Percentiles rank a stretch among this genome's conserved stretches.
These are phyloP conservation scores for Trichoderma sp. DNA, from an alignment of 2,329 filamentous ascomycete species.

Conservation along the genomic window DNA sequence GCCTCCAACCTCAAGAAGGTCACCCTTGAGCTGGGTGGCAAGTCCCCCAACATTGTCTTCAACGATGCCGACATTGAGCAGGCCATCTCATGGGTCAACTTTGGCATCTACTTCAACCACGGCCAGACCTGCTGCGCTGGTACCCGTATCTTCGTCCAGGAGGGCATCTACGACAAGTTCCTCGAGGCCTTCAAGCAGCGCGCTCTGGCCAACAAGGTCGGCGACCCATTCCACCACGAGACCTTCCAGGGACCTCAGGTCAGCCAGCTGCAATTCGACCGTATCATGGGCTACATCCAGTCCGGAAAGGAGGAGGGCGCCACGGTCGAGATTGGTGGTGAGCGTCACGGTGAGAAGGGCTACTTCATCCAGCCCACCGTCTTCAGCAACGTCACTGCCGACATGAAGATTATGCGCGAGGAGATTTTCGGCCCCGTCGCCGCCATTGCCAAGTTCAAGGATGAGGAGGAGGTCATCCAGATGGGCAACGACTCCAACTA, in stretches of 20 bases:
- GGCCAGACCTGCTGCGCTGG: conserved; percentile 72
- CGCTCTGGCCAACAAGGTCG: conserved; percentile 72
- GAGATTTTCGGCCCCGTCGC: conserved; percentile 92
- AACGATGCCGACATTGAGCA: conserved; percentile 76
- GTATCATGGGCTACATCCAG: conserved; percentile 82
- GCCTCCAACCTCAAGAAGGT: conserved; percentile 80
- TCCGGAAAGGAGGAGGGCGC: conserved; percentile 62
- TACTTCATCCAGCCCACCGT: conserved; percentile 94
- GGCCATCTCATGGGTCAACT: conserved; percentile 77
- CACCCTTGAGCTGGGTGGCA: conserved; percentile 76
- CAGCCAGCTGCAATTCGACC: conserved; percentile 81
- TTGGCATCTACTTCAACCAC: conserved; percentile 67
- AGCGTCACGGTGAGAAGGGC: conserved; percentile 68
- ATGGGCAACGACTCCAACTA: conserved; percentile 76
- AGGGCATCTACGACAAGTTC: conserved; percentile 86
- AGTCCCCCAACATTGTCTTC: conserved; percentile 80
- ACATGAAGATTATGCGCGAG: conserved; percentile 92
- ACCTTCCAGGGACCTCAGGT: conserved; percentile 91
- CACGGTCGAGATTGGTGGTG: conserved; percentile 57
- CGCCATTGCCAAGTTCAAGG: conserved; percentile 83
- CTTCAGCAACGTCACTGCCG: conserved; percentile 75
- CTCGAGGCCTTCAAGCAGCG: conserved; percentile 77
- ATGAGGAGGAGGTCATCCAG: conserved; percentile 74
- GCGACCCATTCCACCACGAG: conserved; percentile 75
- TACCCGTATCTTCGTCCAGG: conserved; percentile 83